These are phyloP conservation scores for Antrodiella citrinella DNA, from an alignment of 768 basidiomycete genomes.

Conservation along the genomic window DNA sequence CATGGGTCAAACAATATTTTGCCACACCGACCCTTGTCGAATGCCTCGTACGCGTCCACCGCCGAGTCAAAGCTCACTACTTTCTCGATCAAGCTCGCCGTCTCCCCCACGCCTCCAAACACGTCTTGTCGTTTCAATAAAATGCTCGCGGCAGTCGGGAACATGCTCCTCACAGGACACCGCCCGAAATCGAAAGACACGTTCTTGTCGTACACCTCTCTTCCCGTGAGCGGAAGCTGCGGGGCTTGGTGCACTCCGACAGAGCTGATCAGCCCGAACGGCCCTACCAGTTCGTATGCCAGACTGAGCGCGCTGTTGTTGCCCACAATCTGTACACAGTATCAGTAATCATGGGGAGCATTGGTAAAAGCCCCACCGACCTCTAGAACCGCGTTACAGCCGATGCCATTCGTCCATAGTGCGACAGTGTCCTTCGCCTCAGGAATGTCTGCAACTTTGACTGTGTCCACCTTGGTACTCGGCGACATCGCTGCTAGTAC, in stretches of 20 bases:
- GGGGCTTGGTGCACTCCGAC: constrained; percentile 62
- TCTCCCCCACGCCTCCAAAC: constrained; percentile 61
- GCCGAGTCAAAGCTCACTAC: constrained; percentile 56
- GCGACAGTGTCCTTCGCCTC: constrained; percentile 41
- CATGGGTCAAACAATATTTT: constrained; percentile 76
- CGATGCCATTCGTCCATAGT: constrained; percentile 47
- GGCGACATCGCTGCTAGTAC: constrained; percentile 44
- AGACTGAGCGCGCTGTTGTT: constrained; percentile 54
- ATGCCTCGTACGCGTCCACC: constrained; percentile 49
- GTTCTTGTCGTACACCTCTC: constrained; percentile 66
- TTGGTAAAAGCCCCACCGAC: constrained; percentile 25
- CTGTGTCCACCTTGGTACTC: constrained; percentile 38
- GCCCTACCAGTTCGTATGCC: constrained; percentile 62
- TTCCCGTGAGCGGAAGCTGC: constrained; percentile 46
- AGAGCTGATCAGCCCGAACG: constrained; percentile 69
- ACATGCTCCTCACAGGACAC: constrained; percentile 73
- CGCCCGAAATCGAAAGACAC: constrained; percentile 75
- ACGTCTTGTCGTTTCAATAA: constrained; percentile 64
- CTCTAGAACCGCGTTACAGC: constrained; percentile 63
- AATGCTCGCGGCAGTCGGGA: constrained; percentile 62
- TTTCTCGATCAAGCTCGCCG: constrained; percentile 56
- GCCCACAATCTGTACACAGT: constrained; percentile 51
- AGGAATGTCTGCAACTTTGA: constrained; percentile 43
- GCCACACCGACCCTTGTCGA: constrained; percentile 66
- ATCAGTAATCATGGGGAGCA: no score